Percentiles rank a stretch among this genome's conserved stretches.
Evolutionary conservation across 2,329 filamentous ascomycete genomes (phyloP).

Genomic region (Fusarium brevicatenulatum): DNA sequence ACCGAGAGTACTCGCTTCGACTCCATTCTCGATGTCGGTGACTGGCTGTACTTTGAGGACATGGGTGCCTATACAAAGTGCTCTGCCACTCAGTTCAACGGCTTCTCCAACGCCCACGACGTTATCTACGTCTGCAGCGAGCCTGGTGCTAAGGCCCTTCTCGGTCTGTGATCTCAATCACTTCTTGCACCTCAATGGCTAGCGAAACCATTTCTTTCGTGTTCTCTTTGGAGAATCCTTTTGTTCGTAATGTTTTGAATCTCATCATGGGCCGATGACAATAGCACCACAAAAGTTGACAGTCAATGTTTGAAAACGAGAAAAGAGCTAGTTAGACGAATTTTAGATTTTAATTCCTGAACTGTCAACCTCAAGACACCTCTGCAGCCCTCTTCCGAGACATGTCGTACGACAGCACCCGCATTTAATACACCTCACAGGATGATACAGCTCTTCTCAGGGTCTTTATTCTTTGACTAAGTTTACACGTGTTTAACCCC

Average conservation of each 20-base stretch:
- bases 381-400: neutral
- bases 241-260: constrained; percentile 24
- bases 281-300: neutral
- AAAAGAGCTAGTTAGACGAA: constrained; percentile 23
- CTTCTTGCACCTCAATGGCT: neutral
- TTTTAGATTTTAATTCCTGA: neutral
- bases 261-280: neutral
- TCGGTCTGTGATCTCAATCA: constrained; percentile 51
- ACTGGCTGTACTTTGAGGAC: constrained; percentile 98
- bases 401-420: neutral
- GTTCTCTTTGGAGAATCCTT: constrained; percentile 20
- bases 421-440: neutral
- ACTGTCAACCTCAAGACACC: neutral
- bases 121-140: constrained; percentile 96
- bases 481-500: neutral
- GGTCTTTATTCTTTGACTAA: neutral
- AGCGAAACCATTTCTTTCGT: constrained; percentile 33
- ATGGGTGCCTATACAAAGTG: constrained; percentile 99
- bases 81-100: constrained; percentile 97
- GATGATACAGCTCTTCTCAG: neutral
- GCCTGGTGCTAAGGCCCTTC: constrained; percentile 80
- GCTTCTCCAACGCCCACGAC: constrained; percentile 91
- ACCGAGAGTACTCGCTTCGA: constrained; percentile 81
- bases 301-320: neutral
- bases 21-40: constrained; percentile 85